These are phyloP conservation scores for Trichoderma simmonsii DNA, from an alignment of 2,329 filamentous ascomycete genomes.

Conservation along the genomic window DNA sequence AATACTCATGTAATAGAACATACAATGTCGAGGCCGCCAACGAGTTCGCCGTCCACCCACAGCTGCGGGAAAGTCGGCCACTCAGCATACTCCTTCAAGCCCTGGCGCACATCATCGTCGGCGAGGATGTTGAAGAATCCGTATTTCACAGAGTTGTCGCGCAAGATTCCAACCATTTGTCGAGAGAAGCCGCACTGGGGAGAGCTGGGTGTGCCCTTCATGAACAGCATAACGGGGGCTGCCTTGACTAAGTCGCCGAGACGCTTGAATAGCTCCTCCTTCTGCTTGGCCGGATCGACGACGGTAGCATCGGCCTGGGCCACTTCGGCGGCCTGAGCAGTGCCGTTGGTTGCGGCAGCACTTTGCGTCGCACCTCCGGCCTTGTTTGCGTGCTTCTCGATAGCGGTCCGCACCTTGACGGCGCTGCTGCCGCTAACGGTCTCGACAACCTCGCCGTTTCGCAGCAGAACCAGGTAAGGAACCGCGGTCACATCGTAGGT, in stretches of 20 bases:
- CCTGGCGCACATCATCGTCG: constrained; percentile 94
- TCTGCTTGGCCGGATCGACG: constrained; percentile 56
- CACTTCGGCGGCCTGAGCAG: constrained; percentile 36
- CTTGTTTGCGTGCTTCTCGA: constrained; percentile 73
- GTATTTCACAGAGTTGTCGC: constrained; percentile 90
- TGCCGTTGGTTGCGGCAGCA: constrained; percentile 35
- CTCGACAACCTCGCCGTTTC: constrained; percentile 72
- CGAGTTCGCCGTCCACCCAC: constrained; percentile 85
- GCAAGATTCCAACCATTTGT: constrained; percentile 79
- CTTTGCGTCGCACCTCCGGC: constrained; percentile 33
- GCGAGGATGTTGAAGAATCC: constrained; percentile 99
- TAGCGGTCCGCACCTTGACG: constrained; percentile 75
- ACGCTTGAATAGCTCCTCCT: constrained; percentile 81
- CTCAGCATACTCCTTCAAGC: constrained; percentile 94
- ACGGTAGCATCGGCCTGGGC: constrained; percentile 43
- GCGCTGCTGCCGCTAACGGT: constrained; percentile 89
- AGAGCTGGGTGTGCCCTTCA: constrained; percentile 89
- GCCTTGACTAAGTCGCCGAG: constrained; percentile 86
- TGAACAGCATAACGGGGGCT: constrained; percentile 96
- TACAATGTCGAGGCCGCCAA: constrained; percentile 95
- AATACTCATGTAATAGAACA: constrained; percentile 36
- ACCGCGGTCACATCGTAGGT: constrained; percentile 92
- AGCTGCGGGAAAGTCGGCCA: constrained; percentile 98
- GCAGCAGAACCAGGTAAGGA: constrained; percentile 82
- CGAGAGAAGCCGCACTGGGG: constrained; percentile 92